phyloP scores from a whole-genome alignment of 2,329 filamentous ascomycete genomes.

The Fusarium verticillioides region DNA sequence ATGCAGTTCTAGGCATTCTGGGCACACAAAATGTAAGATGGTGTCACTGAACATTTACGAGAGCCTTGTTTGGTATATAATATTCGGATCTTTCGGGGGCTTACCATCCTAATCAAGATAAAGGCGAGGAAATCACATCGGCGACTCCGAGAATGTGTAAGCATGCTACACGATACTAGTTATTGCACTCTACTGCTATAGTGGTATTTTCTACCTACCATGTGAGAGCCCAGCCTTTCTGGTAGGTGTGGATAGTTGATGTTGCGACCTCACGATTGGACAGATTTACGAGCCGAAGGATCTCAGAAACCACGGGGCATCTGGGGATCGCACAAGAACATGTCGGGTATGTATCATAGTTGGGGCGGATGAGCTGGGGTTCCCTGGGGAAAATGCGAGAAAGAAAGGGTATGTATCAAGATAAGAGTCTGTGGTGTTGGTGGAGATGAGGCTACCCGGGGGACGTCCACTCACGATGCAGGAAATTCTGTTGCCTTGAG shows the following conservation, averaged over 20 bases:
- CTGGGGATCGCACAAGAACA: constrained; percentile 8
- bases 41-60: not conserved
- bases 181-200: not conserved
- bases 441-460: constrained; percentile 29
- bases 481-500: constrained; percentile 40
- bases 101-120: constrained; percentile 8
- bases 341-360: no score
- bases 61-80: not conserved
- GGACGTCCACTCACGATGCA: constrained; percentile 24
- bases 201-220: not conserved
- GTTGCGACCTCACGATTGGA: constrained; percentile 20
- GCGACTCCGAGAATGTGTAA: constrained; percentile 24
- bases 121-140: constrained; percentile 1
- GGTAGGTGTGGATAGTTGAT: constrained; percentile 2
- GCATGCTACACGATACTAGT: constrained; percentile 10
- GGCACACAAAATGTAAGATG: not conserved
- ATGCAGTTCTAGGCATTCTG: not conserved
- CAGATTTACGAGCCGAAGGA: constrained; percentile 1
- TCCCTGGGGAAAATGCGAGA: constrained; percentile 3
- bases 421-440: constrained; percentile 9
- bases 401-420: constrained; percentile 2
- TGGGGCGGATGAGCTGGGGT: not conserved
- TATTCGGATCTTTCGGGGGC: constrained; percentile 20
- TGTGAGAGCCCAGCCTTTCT: not conserved
- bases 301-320: constrained; percentile 30